These are phyloP conservation scores for Acacia confusa DNA, from an alignment of 306 rosid species.

Conservation along the genomic window DNA sequence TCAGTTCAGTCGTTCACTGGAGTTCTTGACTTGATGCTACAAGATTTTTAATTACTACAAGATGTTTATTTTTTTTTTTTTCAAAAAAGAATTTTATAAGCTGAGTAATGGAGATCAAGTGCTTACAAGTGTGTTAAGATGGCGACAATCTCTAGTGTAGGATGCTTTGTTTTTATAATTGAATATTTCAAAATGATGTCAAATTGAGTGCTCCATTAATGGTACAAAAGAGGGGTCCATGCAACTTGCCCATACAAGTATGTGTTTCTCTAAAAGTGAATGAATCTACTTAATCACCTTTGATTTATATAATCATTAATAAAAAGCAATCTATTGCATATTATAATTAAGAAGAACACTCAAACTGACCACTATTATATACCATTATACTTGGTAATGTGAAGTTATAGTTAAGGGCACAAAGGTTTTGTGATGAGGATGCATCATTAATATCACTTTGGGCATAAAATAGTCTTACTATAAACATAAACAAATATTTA, in stretches of 20 bases:
- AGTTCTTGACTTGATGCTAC: too few species aligned
- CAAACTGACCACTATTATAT: not conserved
- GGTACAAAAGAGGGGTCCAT: constrained; percentile 8
- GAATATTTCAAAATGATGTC: not conserved
- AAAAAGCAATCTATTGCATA: not conserved
- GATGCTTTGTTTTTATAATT: constrained; percentile 27
- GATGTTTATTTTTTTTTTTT: constrained; percentile 14
- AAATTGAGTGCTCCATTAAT: constrained; percentile 42
- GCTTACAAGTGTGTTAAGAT: constrained; percentile 42
- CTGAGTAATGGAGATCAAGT: constrained; percentile 40
- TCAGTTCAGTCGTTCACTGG: too few species aligned
- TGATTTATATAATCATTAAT: not conserved
- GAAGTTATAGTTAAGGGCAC: not conserved
- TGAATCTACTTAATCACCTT: constrained; percentile 16
- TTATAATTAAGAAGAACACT: not conserved
- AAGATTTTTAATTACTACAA: constrained; percentile 19
- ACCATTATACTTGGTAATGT: not conserved
- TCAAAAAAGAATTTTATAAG: constrained; percentile 3
- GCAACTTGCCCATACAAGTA: constrained; percentile 35
- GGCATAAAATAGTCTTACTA: not conserved
- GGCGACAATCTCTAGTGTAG: constrained; percentile 34
- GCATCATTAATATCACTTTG: not conserved
- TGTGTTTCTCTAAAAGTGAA: constrained; percentile 7
- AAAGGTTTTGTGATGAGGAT: too few species aligned
- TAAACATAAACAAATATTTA: too few species aligned